Base-by-base conservation (phyloP, 2,329 filamentous ascomycete species). In the Botryosphaeria dothidea region DNA sequence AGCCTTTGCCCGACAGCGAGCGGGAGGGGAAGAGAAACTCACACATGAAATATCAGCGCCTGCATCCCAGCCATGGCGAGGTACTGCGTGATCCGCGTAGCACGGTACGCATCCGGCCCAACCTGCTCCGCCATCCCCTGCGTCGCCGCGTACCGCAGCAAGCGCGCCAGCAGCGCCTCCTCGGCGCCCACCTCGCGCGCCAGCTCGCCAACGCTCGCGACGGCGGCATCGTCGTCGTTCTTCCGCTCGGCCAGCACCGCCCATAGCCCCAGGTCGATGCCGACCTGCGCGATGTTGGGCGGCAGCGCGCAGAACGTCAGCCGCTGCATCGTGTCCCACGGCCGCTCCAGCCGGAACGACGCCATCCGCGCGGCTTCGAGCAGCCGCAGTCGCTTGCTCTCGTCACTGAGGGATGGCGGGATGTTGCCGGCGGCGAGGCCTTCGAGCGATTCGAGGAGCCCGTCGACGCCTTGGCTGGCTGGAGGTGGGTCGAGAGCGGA, bases 291-390 rank as follows among this genome's bases (percentile, higher is more conserved):
- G 7, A 56, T 56, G 51, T 56, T 34, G 27, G 51, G 51, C 27
- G 51, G 51, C 29, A 56, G 9, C 9, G 51, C 51, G 29, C 51
- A 56, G n/a, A 56, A 56, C 17, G 36, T 56, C 13, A 56, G n/a
- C n/a, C 51, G 51, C 29, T 56, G 51, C 51, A 56, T 56, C n/a
- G 51, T 56, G 29, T 56, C 51, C 51, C 51, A 56, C 11, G 51
- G 51, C 51, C 17, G 11, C n/a, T 56, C 51, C n/a, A 56, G 51
- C n/a, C 51, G n/a, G 29, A 56, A 25, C 0, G 51, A 56, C 17
- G 29, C 27, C 27, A 36, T 36, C 27, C 51, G 51, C 27, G 51
- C 51, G 3, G 51, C 51, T 34, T 56, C 51, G 15, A 56, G 19
- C 2, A 56, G 51, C 11, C 51, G 51, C 13, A 36, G 21, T 5